These are phyloP conservation scores for Neonectria ditissima DNA, from an alignment of 2,329 filamentous ascomycete genomes.

Conservation along the genomic window DNA sequence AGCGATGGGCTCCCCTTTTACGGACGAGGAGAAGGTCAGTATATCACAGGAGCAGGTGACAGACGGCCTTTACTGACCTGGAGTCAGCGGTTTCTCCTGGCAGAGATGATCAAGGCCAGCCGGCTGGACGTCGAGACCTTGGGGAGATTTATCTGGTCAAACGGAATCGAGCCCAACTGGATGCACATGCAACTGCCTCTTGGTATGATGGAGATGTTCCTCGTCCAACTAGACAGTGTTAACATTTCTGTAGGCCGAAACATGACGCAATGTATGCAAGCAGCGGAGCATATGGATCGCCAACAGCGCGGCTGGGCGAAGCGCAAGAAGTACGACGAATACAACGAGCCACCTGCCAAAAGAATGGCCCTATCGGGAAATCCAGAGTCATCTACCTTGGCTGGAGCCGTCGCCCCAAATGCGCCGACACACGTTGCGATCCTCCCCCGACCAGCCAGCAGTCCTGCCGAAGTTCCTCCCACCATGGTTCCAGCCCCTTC, in stretches of 20 bases:
- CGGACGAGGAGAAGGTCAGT: conserved; percentile 64
- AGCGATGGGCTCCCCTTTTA: conserved; percentile 52
- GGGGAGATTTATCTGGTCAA: conserved; percentile 59
- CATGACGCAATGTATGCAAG: conserved; percentile 59
- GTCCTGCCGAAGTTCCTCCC: conserved; percentile 20
- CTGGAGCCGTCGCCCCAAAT: conserved; percentile 5
- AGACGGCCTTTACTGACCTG: conserved; percentile 16
- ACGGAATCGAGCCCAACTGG: conserved; percentile 58
- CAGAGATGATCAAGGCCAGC: conserved; percentile 69
- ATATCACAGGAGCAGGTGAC: conserved; percentile 3
- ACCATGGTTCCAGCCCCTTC: conserved; percentile 15
- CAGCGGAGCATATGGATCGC: conserved; percentile 54
- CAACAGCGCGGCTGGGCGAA: conserved; percentile 46
- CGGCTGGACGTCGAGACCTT: conserved; percentile 60
- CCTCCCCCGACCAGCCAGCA: conserved; percentile 41
- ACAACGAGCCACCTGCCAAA: conserved; percentile 49
- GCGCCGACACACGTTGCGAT: conserved; percentile 33
- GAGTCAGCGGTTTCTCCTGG: conserved; percentile 66
- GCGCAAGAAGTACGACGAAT: conserved; percentile 52
- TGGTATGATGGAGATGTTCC: conserved; percentile 50
- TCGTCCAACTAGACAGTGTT: not conserved
- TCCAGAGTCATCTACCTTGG: not conserved
- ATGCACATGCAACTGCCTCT: conserved; percentile 61
- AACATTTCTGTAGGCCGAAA: conserved; percentile 56
- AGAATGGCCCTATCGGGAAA: conserved; percentile 43